Percentiles rank a stretch among this genome's conserved stretches.
phyloP scores from a whole-genome alignment of 2,329 filamentous ascomycete species.

The Xylariaceae sp. region DNA sequence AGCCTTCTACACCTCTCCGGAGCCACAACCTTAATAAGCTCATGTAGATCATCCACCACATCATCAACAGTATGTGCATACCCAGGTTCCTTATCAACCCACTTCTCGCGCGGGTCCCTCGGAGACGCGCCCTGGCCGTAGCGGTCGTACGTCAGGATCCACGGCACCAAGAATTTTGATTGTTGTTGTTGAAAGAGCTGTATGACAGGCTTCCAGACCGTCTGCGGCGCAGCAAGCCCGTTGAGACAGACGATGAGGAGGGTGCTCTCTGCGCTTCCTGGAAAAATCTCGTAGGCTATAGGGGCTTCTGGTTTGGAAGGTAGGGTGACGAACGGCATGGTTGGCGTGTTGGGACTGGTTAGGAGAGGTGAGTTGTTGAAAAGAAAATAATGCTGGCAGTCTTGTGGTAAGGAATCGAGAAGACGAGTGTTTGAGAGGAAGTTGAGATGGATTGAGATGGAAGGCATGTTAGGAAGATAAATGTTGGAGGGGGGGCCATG shows the following conservation, averaged over 20 bases:
- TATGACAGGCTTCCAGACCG: conserved; percentile 26
- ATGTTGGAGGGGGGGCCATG: no score
- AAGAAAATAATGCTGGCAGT: no score
- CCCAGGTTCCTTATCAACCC: conserved; percentile 19
- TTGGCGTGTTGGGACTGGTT: no score
- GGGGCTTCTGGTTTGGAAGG: conserved; percentile 29
- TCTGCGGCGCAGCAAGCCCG: conserved; percentile 27
- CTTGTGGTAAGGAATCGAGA: no score
- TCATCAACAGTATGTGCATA: conserved; percentile 13
- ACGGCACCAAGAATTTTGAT: no score
- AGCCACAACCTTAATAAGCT: conserved; percentile 22
- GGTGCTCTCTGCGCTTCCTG: conserved; percentile 17
- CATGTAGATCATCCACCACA: conserved; percentile 25
- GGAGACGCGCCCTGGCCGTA: conserved; percentile 20
- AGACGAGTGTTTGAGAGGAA: no score
- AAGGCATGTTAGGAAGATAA: no score
- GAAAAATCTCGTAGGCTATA: conserved; percentile 28
- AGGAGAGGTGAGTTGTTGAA: no score
- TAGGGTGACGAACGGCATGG: no score
- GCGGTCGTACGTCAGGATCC: conserved; percentile 32
- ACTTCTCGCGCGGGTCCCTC: conserved; percentile 23
- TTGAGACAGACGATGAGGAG: conserved; percentile 30
- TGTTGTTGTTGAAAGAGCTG: conserved; percentile 21
- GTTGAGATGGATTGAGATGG: no score
- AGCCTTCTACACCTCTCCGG: conserved; percentile 16